A percentile compares a stretch with the other conserved stretches of the same genome.
These are phyloP conservation scores for Cetradonia linearis DNA, from an alignment of 495 filamentous ascomycete genomes.

Conservation along the genomic window DNA sequence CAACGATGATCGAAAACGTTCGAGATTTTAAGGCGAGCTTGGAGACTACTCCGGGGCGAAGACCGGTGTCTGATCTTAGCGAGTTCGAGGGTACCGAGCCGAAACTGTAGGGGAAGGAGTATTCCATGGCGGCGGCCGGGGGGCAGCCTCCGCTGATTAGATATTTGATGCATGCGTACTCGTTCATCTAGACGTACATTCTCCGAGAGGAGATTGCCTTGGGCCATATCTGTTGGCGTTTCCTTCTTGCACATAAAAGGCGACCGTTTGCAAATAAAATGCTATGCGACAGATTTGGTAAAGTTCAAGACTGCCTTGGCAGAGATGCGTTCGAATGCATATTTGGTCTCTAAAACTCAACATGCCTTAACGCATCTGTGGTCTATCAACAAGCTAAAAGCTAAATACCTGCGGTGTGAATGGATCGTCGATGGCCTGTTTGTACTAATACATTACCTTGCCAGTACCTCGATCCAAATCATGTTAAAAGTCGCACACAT, in stretches of 20 bases:
- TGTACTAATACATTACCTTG: no score
- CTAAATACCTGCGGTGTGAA: background rate
- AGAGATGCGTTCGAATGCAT: background rate
- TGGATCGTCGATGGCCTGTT: no score
- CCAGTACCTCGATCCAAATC: no score
- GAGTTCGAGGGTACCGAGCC: slow-evolving; percentile 74
- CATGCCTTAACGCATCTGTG: background rate
- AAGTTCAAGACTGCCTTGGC: background rate
- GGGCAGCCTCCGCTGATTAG: background rate
- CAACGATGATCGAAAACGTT: slow-evolving; percentile 58
- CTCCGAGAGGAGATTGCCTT: background rate
- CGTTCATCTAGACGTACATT: background rate
- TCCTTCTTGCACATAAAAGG: background rate
- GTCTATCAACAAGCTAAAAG: background rate
- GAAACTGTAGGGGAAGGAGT: slow-evolving; percentile 46
- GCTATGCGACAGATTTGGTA: background rate
- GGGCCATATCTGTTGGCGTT: background rate
- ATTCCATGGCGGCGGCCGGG: background rate
- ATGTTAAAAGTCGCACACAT: background rate
- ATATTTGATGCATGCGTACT: background rate
- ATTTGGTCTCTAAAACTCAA: no score
- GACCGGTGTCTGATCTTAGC: slow-evolving; percentile 60
- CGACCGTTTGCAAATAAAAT: background rate
- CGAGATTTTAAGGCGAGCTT: slow-evolving; percentile 65
- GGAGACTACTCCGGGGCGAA: slow-evolving; percentile 56